Conservation (phyloP, 345 rosid species). For the Eucalyptus curtisii region DNA sequence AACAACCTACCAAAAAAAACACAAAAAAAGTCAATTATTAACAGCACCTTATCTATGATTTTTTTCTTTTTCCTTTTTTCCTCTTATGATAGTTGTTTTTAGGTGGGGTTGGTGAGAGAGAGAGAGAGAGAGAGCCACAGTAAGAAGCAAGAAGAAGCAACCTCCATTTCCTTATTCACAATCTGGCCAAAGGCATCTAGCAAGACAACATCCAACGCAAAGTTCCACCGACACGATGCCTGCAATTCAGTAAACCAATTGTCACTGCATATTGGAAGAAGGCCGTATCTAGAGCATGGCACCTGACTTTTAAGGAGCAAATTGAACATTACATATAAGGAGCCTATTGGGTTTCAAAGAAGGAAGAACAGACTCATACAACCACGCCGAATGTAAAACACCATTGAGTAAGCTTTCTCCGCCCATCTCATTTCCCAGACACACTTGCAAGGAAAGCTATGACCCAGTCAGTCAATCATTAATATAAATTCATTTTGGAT, state of each 20-base stretch:
- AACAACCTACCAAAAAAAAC: conserved; percentile 27
- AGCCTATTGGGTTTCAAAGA: neutral
- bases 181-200: conserved; percentile 47
- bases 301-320: neutral
- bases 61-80: neutral
- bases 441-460: neutral
- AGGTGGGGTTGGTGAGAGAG: neutral
- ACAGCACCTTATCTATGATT: neutral
- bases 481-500: neutral
- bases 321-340: neutral
- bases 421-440: neutral
- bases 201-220: conserved; percentile 65
- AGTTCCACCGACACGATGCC: conserved; percentile 64
- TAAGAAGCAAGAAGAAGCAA: conserved; percentile 4
- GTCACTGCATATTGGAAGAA: neutral
- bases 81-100: neutral
- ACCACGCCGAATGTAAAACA: neutral
- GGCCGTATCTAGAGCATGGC: neutral
- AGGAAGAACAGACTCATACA: neutral
- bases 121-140: neutral
- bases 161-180: conserved; percentile 62
- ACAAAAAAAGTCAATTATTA: neutral
- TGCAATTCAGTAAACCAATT: conserved; percentile 3
- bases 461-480: neutral
- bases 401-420: neutral